Evolutionary conservation across 768 basidiomycete species (phyloP), one percentile per base, ranked within the genome.

Genomic region (Solioccasus polychromus): DNA sequence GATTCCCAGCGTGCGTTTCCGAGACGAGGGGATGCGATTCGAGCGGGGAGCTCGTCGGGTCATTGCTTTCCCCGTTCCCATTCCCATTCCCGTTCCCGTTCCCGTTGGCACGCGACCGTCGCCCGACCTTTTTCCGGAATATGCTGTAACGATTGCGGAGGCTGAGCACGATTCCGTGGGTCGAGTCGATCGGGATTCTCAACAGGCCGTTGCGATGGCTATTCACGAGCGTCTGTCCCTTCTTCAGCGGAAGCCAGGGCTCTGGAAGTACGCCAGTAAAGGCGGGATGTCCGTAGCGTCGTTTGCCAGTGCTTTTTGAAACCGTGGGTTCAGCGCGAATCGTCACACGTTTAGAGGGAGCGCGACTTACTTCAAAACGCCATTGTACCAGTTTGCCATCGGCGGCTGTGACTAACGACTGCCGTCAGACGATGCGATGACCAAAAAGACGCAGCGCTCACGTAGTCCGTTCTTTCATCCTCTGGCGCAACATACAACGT

Each of bases 401-500:
- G 95, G 95, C 0, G 95, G 94, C 65, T 98, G 95, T 0, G 91
- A 92, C 87, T 93, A 56, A 2, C 40, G 6, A 34, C 53, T n/a
- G 23, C 28, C 2, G 32, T 64, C 36, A 59, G 46, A 17, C 15
- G n/a, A 31, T 2, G 35, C 5, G 4, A 32, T 30, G 25, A 11
- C 12, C 8, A 10, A 40, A 31, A 31, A 41, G 4, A 37, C 31
- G 19, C 20, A 28, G 2, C 66, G 76, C 48, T 50, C 51, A 87
- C 88, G 64, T 94, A 94, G 68, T 94, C 90, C 15, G 92, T 94
- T 26, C 88, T 74, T 55, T 89, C 88, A 61, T 95, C 93, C 57
- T 94, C 92, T 0, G 93, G 93, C 5, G 94, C 95, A 42, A 96
- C 90, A 59, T 98, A 98, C 24, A 97, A 64, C 2, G 88, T 92